A percentile compares a stretch with the other conserved stretches of the same genome.
These are phyloP conservation scores for Dactylellina parvicollis DNA, from an alignment of 2,329 filamentous ascomycete genomes.

Conservation along the genomic window DNA sequence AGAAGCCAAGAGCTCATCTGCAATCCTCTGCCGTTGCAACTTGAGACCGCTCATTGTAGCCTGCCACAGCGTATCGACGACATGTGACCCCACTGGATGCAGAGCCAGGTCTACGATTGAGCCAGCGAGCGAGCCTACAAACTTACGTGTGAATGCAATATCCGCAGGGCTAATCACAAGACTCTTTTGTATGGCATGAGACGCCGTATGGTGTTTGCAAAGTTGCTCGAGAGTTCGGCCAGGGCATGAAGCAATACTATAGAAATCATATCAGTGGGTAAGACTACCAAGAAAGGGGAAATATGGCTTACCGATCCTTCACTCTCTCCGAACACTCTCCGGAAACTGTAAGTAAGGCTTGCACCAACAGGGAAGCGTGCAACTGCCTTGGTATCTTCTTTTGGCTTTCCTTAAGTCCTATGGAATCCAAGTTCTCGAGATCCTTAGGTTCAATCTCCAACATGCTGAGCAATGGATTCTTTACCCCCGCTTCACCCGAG, in stretches of 20 bases:
- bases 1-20: slow-evolving; percentile 70
- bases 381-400: slow-evolving; percentile 66
- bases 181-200: slow-evolving; percentile 73
- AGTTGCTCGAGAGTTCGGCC: slow-evolving; percentile 71
- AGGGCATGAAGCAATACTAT: slow-evolving; percentile 71
- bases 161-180: slow-evolving; percentile 65
- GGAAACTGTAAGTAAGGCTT: slow-evolving; percentile 79
- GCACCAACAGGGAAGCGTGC: slow-evolving; percentile 84
- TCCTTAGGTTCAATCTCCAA: slow-evolving; percentile 68
- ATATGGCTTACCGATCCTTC: slow-evolving; percentile 38
- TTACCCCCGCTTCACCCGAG: slow-evolving; percentile 61
- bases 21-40: slow-evolving; percentile 73
- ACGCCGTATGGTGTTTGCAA: slow-evolving; percentile 70
- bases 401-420: slow-evolving; percentile 66
- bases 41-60: slow-evolving; percentile 71
- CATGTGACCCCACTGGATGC: slow-evolving; percentile 72
- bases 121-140: slow-evolving; percentile 72
- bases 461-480: slow-evolving; percentile 69
- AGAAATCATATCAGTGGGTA: slow-evolving; percentile 60
- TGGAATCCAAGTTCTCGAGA: slow-evolving; percentile 64
- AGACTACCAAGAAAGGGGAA: slow-evolving; percentile 70
- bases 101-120: slow-evolving; percentile 70
- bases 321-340: slow-evolving; percentile 62
- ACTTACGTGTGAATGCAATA: slow-evolving; percentile 68
- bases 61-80: slow-evolving; percentile 74